phyloP scores from a whole-genome alignment of 345 rosid species.

The Syzygium grande region DNA sequence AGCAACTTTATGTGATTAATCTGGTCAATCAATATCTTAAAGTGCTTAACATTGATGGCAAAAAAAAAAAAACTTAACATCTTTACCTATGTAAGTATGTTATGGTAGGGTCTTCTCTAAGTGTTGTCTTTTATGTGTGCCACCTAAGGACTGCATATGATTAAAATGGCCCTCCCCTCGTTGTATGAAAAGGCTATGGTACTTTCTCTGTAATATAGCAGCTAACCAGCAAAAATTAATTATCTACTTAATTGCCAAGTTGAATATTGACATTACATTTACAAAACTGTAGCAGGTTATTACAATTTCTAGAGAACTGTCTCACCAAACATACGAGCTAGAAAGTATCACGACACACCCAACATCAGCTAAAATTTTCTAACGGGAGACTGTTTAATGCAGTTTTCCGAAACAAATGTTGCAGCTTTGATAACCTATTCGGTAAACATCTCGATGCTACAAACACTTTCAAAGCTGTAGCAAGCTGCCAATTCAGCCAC shows the following conservation, averaged over 20 bases:
- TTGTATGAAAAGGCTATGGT: not conserved
- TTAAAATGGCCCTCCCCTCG: not conserved
- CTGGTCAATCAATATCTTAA: not conserved
- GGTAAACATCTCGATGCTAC: no score
- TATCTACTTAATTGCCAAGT: not conserved
- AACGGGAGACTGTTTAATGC: no score
- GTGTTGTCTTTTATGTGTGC: not conserved
- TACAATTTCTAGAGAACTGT: not conserved
- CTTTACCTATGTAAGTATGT: not conserved
- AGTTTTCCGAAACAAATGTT: accelerated
- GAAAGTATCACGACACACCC: not conserved
- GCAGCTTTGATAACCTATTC: not conserved
- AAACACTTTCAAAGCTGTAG: not conserved
- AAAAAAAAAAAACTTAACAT: not conserved
- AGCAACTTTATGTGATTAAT: not conserved
- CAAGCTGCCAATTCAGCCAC: not conserved
- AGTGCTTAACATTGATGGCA: accelerated
- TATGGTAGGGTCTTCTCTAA: not conserved
- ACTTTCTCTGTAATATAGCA: not conserved
- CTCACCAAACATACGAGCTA: not conserved
- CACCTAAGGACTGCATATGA: not conserved
- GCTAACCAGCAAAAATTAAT: not conserved
- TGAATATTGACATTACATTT: not conserved
- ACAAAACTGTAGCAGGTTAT: not conserved
- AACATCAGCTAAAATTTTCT: not conserved